Conservation (phyloP, 345 rosid genomes). For the Aurinia saxatilis region DNA sequence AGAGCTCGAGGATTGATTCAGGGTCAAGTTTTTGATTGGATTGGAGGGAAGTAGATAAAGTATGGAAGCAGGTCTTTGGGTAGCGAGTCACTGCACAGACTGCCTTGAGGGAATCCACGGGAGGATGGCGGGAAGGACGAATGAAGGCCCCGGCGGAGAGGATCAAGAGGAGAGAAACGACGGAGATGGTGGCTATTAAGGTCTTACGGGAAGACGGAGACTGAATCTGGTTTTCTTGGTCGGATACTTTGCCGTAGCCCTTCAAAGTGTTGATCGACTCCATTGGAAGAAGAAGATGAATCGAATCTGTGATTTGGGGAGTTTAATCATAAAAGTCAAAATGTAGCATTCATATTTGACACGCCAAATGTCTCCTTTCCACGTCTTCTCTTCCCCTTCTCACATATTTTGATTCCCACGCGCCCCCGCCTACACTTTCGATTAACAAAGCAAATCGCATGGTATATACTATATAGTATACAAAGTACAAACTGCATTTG, state of each 20-base stretch:
- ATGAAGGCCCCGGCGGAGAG: conserved; percentile 34
- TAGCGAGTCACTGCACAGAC: conserved; percentile 56
- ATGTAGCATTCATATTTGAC: too few relatives aligned
- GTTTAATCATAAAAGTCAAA: too few relatives aligned
- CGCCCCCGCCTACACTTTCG: too few relatives aligned
- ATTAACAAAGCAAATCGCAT: too few relatives aligned
- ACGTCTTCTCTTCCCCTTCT: too few relatives aligned
- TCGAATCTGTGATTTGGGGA: neutral
- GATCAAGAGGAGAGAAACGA: conserved; percentile 36
- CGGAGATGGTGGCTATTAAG: conserved; percentile 26
- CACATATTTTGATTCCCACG: too few relatives aligned
- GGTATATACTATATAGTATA: too few relatives aligned
- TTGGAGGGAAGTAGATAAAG: conserved; percentile 46
- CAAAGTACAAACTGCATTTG: too few relatives aligned
- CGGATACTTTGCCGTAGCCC: conserved; percentile 63
- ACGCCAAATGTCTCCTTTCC: too few relatives aligned
- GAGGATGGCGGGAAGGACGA: conserved; percentile 26
- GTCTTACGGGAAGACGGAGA: conserved; percentile 23
- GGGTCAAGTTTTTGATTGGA: conserved; percentile 36
- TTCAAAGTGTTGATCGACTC: conserved; percentile 49
- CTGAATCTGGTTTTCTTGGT: conserved; percentile 34
- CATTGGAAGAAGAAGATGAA: conserved; percentile 31
- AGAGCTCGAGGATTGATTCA: conserved; percentile 51
- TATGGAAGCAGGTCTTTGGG: conserved; percentile 54
- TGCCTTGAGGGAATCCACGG: conserved; percentile 28